Evolutionary conservation across 1,139 yeast genomes (phyloP).

Genomic region (Kazachstania sp.): DNA sequence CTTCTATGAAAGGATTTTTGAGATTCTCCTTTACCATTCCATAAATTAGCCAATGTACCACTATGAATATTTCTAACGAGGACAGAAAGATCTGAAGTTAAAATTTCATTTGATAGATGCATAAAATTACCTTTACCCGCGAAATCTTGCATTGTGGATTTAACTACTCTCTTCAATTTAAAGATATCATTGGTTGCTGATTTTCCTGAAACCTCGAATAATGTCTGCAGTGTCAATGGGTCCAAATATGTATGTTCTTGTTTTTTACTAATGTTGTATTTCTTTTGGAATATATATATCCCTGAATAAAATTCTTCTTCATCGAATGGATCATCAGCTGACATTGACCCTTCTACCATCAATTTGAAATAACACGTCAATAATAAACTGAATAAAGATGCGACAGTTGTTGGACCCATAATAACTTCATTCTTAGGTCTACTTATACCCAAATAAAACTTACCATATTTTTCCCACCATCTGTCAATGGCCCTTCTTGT

Average conservation of each 20-base stretch:
- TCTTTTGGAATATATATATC: conserved; percentile 61
- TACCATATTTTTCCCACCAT: conserved; percentile 83
- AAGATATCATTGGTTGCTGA: conserved; percentile 44
- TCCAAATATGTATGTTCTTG: conserved; percentile 54
- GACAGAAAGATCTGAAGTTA: conserved; percentile 43
- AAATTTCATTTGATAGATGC: conserved; percentile 39
- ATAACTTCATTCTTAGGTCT: conserved; percentile 41
- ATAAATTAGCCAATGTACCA: conserved; percentile 42
- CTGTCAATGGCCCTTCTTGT: conserved; percentile 62
- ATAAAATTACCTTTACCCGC: conserved; percentile 35
- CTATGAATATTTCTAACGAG: conserved; percentile 36
- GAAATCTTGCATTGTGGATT: conserved; percentile 66
- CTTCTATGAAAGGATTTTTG: conserved; percentile 19
- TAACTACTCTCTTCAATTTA: conserved; percentile 59
- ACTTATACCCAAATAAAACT: conserved; percentile 41
- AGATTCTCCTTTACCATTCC: conserved; percentile 40
- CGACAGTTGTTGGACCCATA: conserved; percentile 56
- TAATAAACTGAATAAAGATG: conserved; percentile 56
- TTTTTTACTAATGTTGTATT: conserved; percentile 38
- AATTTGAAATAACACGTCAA: conserved; percentile 60
- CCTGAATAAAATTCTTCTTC: conserved; percentile 56
- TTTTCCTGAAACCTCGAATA: conserved; percentile 53
- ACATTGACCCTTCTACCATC: conserved; percentile 63
- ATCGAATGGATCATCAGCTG: conserved; percentile 84
- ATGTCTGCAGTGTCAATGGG: conserved; percentile 49